Evolutionary conservation across 805 yeast genomes (phyloP).

Genomic region (Wickerhamomyces mucosus): DNA sequence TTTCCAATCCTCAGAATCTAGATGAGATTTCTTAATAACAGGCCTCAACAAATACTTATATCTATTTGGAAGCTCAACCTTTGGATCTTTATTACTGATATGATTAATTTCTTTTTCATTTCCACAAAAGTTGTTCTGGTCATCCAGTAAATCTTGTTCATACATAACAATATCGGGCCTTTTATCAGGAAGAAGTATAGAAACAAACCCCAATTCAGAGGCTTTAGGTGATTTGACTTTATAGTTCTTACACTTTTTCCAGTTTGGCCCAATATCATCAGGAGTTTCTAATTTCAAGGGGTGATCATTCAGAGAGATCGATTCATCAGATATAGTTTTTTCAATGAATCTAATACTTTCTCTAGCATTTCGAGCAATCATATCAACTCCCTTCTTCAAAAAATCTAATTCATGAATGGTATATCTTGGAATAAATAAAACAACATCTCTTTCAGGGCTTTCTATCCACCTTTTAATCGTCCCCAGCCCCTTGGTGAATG

Average conservation of each 20-base stretch:
- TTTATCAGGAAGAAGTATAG: background rate
- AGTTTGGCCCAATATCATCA: slow-evolving; percentile 36
- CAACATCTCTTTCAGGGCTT: slow-evolving; percentile 23
- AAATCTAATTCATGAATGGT: slow-evolving; percentile 53
- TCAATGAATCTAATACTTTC: slow-evolving; percentile 59
- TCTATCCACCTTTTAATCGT: slow-evolving; percentile 56
- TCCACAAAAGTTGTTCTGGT: background rate
- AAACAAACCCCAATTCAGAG: slow-evolving; percentile 28
- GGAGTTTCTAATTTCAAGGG: slow-evolving; percentile 29
- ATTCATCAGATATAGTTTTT: slow-evolving; percentile 17
- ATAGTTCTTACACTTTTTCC: slow-evolving; percentile 39
- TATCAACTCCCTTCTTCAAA: slow-evolving; percentile 41
- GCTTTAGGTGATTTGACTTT: slow-evolving; percentile 36
- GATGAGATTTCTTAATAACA: slow-evolving; percentile 42
- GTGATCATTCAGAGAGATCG: slow-evolving; percentile 11
- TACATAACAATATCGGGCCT: slow-evolving; percentile 1
- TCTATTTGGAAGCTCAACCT: slow-evolving; percentile 39
- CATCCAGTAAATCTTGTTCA: slow-evolving; percentile 4
- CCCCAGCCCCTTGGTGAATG: slow-evolving; percentile 60
- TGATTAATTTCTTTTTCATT: background rate
- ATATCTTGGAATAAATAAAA: slow-evolving; percentile 44
- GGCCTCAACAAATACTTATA: slow-evolving; percentile 47
- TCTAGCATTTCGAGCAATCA: slow-evolving; percentile 54
- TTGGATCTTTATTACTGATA: background rate
- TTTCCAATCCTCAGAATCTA: slow-evolving; percentile 37